Conservation (phyloP, 2,329 filamentous ascomycete species). For the Talaromyces islandicus region DNA sequence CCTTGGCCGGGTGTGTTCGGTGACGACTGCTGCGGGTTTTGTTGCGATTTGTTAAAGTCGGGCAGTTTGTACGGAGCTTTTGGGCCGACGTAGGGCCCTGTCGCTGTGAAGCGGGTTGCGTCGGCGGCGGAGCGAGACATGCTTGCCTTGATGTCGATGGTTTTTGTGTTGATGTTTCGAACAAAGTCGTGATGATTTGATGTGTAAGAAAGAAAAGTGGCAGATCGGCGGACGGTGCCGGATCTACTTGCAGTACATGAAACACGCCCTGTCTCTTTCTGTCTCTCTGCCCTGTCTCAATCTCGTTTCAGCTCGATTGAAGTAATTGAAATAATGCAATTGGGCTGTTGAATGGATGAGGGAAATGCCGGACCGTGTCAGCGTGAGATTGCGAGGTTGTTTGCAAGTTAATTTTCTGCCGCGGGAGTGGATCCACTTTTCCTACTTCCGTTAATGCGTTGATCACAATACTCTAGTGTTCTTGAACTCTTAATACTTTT, state of each 20-base stretch:
- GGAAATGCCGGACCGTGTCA: neutral
- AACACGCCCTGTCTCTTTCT: neutral
- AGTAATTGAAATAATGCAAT: neutral
- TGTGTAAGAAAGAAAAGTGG: neutral
- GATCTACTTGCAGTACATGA: neutral
- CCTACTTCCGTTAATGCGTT: neutral
- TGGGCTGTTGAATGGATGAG: neutral
- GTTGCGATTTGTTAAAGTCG: conserved; percentile 6
- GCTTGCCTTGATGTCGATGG: neutral
- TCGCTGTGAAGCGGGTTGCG: conserved; percentile 47
- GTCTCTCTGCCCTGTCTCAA: neutral
- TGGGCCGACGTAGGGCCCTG: conserved; percentile 43
- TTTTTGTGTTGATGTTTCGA: neutral
- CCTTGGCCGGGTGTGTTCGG: conserved; percentile 11
- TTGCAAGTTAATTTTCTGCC: neutral
- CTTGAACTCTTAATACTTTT: too few relatives aligned
- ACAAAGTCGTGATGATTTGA: too few relatives aligned
- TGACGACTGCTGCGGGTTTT: neutral
- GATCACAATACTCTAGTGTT: too few relatives aligned
- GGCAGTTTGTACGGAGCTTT: conserved; percentile 32
- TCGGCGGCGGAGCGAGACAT: conserved; percentile 46
- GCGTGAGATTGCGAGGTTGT: neutral
- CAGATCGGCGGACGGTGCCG: neutral
- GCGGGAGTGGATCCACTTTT: neutral
- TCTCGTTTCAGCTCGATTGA: neutral